These are phyloP conservation scores for Coccinonectria pachysandricola DNA, from an alignment of 2,329 filamentous ascomycete genomes.

Conservation along the genomic window DNA sequence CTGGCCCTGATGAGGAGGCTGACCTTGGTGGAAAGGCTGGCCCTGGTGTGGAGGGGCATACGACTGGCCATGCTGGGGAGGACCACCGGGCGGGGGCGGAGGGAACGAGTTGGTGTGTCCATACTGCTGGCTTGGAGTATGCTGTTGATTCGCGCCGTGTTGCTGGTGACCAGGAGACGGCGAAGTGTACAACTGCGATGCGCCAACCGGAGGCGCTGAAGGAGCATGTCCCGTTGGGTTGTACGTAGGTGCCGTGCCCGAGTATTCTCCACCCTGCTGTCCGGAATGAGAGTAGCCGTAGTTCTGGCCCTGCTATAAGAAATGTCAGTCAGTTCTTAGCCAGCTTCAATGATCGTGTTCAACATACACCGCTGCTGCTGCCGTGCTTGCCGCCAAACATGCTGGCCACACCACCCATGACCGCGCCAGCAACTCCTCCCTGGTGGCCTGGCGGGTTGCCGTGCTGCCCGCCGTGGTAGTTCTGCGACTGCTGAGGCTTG, in stretches of 20 bases:
- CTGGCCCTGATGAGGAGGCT: slow-evolving; percentile 6
- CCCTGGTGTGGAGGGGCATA: slow-evolving; percentile 4
- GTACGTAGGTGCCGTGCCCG: slow-evolving; percentile 47
- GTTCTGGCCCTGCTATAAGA: slow-evolving; percentile 35
- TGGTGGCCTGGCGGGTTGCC: slow-evolving; percentile 27
- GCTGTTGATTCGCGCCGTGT: slow-evolving; percentile 11
- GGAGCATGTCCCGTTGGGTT: slow-evolving; percentile 22
- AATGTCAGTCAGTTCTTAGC: slow-evolving; percentile 6
- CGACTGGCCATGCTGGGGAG: slow-evolving; percentile 9
- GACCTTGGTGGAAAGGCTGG: slow-evolving; percentile 10
- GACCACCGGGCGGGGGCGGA: slow-evolving; percentile 14
- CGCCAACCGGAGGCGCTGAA: slow-evolving; percentile 15
- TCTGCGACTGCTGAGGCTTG: slow-evolving; percentile 36
- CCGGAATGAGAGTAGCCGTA: slow-evolving; percentile 54
- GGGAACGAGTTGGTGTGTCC: slow-evolving; percentile 12
- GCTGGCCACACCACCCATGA: slow-evolving; percentile 46
- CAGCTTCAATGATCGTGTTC: slow-evolving; percentile 1
- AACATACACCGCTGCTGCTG: slow-evolving; percentile 20
- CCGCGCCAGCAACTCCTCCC: slow-evolving; percentile 39
- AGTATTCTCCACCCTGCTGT: slow-evolving; percentile 45
- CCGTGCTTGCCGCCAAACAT: slow-evolving; percentile 40
- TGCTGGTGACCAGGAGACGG: slow-evolving; percentile 20
- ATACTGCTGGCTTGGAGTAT: slow-evolving; percentile 4
- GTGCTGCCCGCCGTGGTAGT: slow-evolving; percentile 39
- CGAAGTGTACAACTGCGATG: slow-evolving; percentile 19